These are phyloP conservation scores for Chrysanthemum seticuspe DNA, from an alignment of 129 eudicot genomes.

Conservation along the genomic window DNA sequence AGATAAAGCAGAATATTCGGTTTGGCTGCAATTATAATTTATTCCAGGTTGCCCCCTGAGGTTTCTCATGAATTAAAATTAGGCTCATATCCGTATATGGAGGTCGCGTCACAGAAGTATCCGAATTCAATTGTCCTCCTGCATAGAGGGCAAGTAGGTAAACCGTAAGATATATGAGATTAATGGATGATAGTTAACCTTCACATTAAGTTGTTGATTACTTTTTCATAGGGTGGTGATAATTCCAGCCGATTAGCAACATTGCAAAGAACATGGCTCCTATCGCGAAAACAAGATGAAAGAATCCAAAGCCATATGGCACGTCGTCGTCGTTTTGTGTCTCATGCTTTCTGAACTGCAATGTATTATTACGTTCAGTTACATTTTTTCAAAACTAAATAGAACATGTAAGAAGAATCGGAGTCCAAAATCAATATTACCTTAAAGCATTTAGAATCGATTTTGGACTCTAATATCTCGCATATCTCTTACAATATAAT, in stretches of 20 bases:
- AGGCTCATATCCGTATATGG: too few relatives aligned
- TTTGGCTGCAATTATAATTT: too few relatives aligned
- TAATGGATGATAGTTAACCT: too few relatives aligned
- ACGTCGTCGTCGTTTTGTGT: conserved; percentile 60
- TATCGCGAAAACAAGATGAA: conserved; percentile 84
- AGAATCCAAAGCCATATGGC: conserved; percentile 85
- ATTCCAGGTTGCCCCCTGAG: too few relatives aligned
- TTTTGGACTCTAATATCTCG: too few relatives aligned
- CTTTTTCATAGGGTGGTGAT: conserved; percentile 78
- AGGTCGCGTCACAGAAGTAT: too few relatives aligned
- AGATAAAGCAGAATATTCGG: too few relatives aligned
- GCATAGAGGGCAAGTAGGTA: conserved; percentile 19
- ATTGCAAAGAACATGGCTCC: conserved; percentile 94
- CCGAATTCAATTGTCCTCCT: conserved; percentile 94
- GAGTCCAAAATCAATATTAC: conserved; percentile 16
- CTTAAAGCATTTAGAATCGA: conserved; percentile 90
- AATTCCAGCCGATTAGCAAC: conserved; percentile 78
- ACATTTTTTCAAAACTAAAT: too few relatives aligned
- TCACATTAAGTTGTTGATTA: background rate
- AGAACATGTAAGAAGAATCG: too few relatives aligned
- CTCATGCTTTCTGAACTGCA: conserved; percentile 75
- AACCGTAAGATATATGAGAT: background rate
- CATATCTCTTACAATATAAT: too few relatives aligned
- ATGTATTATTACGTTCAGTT: background rate
- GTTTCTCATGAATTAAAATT: too few relatives aligned